Evolutionary conservation across 768 basidiomycete species (phyloP).

Genomic region (Lentinula guzmanii): DNA sequence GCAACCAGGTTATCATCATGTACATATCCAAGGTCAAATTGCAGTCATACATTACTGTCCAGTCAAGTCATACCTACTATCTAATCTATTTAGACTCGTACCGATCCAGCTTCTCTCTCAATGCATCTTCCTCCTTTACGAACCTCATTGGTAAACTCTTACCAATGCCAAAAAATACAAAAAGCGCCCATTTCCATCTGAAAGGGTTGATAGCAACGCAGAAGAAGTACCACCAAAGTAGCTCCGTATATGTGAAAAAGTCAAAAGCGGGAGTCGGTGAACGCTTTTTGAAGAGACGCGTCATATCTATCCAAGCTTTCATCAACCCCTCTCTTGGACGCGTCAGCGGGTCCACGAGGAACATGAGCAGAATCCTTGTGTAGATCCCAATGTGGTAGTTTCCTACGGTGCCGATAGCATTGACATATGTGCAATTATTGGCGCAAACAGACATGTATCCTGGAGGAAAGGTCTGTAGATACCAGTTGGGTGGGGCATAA

Average conservation of each 20-base stretch:
- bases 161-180: conserved; percentile 5
- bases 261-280: conserved; percentile 21
- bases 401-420: conserved; percentile 35
- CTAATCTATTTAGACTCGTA: neutral
- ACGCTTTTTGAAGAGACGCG: conserved; percentile 40
- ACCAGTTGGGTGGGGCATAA: conserved; percentile 44
- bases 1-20: no score
- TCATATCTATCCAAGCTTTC: conserved; percentile 52
- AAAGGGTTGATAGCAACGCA: conserved; percentile 8
- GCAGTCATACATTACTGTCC: no score
- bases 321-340: conserved; percentile 41
- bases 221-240: conserved; percentile 13
- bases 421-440: conserved; percentile 46
- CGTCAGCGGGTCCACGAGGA: conserved; percentile 39
- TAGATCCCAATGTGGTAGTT: conserved; percentile 50
- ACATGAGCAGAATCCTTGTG: conserved; percentile 41
- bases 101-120: neutral
- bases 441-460: conserved; percentile 47
- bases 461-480: conserved; percentile 49
- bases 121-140: conserved; percentile 2
- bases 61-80: no score
- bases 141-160: conserved; percentile 2
- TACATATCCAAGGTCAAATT: no score
- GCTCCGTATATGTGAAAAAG: conserved; percentile 55
- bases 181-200: conserved; percentile 7